phyloP scores from a whole-genome alignment of 768 basidiomycete genomes.

The Lactarius sp. region DNA sequence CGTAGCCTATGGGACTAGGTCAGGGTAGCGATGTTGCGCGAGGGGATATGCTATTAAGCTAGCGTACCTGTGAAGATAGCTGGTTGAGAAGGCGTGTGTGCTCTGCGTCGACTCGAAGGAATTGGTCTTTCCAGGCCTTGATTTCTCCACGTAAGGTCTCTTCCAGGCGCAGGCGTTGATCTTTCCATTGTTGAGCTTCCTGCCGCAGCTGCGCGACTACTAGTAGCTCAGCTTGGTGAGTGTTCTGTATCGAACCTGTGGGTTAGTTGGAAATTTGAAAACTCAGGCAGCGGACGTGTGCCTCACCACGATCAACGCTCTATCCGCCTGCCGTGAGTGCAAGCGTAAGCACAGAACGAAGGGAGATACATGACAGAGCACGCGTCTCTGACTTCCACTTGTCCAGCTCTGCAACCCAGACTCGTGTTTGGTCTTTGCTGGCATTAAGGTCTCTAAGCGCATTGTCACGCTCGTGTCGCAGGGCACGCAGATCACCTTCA shows the following conservation, averaged over 20 bases:
- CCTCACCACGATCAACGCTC: slow-evolving; percentile 6
- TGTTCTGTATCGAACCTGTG: slow-evolving; percentile 37
- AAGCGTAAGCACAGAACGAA: not conserved
- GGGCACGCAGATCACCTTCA: slow-evolving; percentile 20
- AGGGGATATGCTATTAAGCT: too few species aligned
- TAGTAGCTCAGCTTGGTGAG: slow-evolving; percentile 58
- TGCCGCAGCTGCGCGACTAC: slow-evolving; percentile 55
- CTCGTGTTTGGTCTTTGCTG: slow-evolving; percentile 12
- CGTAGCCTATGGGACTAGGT: too few species aligned
- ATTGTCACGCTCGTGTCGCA: slow-evolving; percentile 23
- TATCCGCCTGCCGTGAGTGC: slow-evolving; percentile 4
- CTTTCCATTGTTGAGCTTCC: slow-evolving; percentile 68
- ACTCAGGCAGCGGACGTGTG: not conserved
- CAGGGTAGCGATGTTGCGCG: too few species aligned
- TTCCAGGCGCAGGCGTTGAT: slow-evolving; percentile 49
- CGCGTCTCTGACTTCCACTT: slow-evolving; percentile 26
- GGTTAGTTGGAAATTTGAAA: not conserved
- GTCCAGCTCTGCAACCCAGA: slow-evolving; percentile 16
- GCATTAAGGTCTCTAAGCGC: slow-evolving; percentile 18
- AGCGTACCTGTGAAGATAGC: too few species aligned
- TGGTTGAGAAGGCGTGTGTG: too few species aligned
- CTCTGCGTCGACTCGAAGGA: too few species aligned
- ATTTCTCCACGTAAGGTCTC: slow-evolving; percentile 33
- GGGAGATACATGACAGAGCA: not conserved
- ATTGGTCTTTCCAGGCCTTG: too few species aligned